Base-by-base conservation (phyloP, 345 rosid genomes). In the Syzygium oleosum region DNA sequence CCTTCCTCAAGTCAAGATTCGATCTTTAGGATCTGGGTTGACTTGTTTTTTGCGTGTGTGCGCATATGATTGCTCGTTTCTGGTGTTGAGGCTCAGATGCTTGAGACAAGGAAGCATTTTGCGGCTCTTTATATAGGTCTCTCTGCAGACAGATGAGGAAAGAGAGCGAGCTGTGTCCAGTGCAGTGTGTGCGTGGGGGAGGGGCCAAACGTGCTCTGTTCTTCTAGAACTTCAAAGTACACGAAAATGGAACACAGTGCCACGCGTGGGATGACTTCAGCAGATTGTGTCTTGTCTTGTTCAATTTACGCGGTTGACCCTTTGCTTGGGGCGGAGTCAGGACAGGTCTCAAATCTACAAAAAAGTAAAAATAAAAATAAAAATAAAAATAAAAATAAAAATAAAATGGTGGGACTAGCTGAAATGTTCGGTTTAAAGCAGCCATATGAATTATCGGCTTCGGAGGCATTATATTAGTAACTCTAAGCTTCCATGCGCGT, bases 121-220 rank as follows among this genome's bases (percentile, higher is more conserved):
- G 88, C 88, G 88, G 88, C 61, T 86, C 52, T 52, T 29, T 77
- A 77, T 86, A 73, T 77, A 86, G 49, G 29, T 38, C 25, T 38
- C 27, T 7, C 2, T 9, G 80, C 4, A 68, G 79, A 31, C 49
- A 73, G 49, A 38, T 13, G 29, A 73, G 49, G 80, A 73, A 73
- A 73, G 80, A 73, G 14, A 38, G 49, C 21, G 80, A 73, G 49
- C 80, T 19, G 80, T 9, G 80, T 73, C 80, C 27, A 73, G 80
- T 73, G 80, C n/a, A 43, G 46, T 43, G 6, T n/a, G 7, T n/a
- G 38, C 65, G 73, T 13, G 46, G 41, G 80, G 25, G 43, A 6
- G 25, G 10, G 80, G 87, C 52, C 84, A 86, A 86, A 77, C 21
- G 27, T 19, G 52, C 88, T n/a, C 9, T 61, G 46, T 12, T 25